phyloP scores from a whole-genome alignment of 192 early-diverging fungal species.

The Coemansia sp. region DNA sequence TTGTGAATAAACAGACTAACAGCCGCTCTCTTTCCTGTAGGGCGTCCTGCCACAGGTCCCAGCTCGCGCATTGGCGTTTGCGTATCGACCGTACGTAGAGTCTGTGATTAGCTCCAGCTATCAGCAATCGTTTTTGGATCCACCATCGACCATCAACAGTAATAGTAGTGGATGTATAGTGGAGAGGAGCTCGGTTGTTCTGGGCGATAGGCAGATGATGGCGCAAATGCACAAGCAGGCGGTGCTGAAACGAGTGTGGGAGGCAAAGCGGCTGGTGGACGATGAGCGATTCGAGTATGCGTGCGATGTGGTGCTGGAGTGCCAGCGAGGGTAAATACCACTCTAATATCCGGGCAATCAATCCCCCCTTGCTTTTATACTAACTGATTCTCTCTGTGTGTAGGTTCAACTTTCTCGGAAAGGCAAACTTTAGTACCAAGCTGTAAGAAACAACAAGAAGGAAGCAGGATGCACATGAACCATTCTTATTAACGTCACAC shows the following conservation, averaged over 20 bases:
- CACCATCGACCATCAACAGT: not conserved
- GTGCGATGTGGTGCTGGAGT: constrained; percentile 46
- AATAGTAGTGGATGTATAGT: not conserved
- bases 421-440: constrained; percentile 47
- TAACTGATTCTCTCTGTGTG: not conserved
- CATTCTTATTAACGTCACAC: constrained; percentile 1
- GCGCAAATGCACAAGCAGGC: constrained; percentile 17
- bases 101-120: too few species aligned
- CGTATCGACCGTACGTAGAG: constrained; percentile 40
- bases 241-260: constrained; percentile 19
- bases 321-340: constrained; percentile 44
- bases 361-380: not conserved
- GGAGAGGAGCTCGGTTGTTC: too few species aligned
- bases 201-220: constrained; percentile 24
- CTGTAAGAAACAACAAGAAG: constrained; percentile 35
- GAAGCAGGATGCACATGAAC: not conserved
- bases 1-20: not conserved
- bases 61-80: constrained; percentile 19
- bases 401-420: constrained; percentile 53
- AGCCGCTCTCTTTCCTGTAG: not conserved
- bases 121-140: not conserved
- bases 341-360: not conserved
- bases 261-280: constrained; percentile 36
- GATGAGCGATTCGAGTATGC: constrained; percentile 37
- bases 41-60: constrained; percentile 28